phyloP scores from a whole-genome alignment of 495 filamentous ascomycete genomes.

The Stereocaulon alpinum region DNA sequence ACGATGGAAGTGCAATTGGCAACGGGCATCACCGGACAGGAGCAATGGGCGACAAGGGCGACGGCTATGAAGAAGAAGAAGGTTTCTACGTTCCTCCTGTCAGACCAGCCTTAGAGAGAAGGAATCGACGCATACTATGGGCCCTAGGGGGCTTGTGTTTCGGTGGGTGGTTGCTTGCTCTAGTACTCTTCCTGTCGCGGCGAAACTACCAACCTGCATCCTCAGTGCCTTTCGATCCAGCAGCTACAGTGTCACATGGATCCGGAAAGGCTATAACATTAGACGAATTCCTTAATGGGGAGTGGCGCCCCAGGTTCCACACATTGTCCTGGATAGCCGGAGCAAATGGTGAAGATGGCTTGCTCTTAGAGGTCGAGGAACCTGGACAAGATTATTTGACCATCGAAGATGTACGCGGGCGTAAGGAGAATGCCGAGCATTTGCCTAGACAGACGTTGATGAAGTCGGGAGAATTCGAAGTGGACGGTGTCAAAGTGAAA shows the following conservation, averaged over 20 bases:
- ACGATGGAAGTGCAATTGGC: slow-evolving; percentile 24
- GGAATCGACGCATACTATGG: slow-evolving; percentile 56
- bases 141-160: slow-evolving; percentile 54
- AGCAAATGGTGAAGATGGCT: slow-evolving; percentile 73
- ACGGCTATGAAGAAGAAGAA: slow-evolving; percentile 30
- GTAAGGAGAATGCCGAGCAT: slow-evolving; percentile 36
- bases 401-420: slow-evolving; percentile 71
- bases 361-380: slow-evolving; percentile 59
- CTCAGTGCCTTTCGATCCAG: slow-evolving; percentile 53
- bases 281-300: slow-evolving; percentile 62
- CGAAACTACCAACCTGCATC: slow-evolving; percentile 55
- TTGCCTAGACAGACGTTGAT: slow-evolving; percentile 58
- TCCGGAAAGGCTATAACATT: slow-evolving; percentile 71
- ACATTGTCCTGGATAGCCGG: slow-evolving; percentile 82
- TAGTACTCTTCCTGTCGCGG: slow-evolving; percentile 60
- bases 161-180: slow-evolving; percentile 69
- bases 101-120: slow-evolving; percentile 41
- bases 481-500: slow-evolving; percentile 38
- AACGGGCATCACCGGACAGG: slow-evolving; percentile 13
- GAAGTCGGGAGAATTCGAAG: slow-evolving; percentile 52
- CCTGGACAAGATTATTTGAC: slow-evolving; percentile 59
- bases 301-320: slow-evolving; percentile 59
- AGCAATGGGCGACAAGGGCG: slow-evolving; percentile 26
- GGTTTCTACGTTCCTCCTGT: slow-evolving; percentile 41
- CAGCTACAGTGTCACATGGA: slow-evolving; percentile 51